Evolutionary conservation across 345 rosid genomes (phyloP).

Genomic region (Lepidium sativum): DNA sequence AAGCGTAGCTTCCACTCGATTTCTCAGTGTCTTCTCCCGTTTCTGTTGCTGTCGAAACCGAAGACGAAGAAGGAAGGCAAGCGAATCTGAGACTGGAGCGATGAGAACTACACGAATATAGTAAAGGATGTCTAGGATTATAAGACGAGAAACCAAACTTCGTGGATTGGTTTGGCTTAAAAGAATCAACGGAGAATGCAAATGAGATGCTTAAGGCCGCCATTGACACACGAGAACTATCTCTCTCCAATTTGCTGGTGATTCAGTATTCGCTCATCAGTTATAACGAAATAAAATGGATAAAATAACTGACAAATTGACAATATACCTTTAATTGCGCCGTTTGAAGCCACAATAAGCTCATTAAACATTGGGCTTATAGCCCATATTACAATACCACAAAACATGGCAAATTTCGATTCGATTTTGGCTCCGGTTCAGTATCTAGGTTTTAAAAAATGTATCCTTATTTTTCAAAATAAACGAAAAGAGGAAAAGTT

Average conservation of each 20-base stretch:
- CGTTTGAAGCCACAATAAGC: background rate
- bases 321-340: background rate
- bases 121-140: constrained; percentile 22
- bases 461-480: too few species aligned
- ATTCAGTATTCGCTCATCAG: constrained; percentile 1
- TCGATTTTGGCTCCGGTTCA: background rate
- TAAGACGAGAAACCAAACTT: constrained; percentile 17
- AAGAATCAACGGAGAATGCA: constrained; percentile 35
- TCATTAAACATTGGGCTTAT: background rate
- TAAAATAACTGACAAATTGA: constrained; percentile 16
- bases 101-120: constrained; percentile 21
- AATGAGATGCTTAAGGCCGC: constrained; percentile 42
- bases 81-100: constrained; percentile 34
- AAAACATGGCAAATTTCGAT: background rate
- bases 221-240: constrained; percentile 28
- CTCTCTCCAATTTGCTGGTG: constrained; percentile 6
- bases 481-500: too few species aligned
- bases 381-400: background rate
- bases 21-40: constrained; percentile 24
- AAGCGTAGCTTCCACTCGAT: constrained; percentile 27
- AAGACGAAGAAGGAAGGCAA: constrained; percentile 32
- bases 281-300: constrained; percentile 11
- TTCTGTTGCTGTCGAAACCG: constrained; percentile 31
- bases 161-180: constrained; percentile 17
- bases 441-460: too few species aligned